Base-by-base conservation (phyloP, 768 basidiomycete genomes). In the Phylloporus sp. region DNA sequence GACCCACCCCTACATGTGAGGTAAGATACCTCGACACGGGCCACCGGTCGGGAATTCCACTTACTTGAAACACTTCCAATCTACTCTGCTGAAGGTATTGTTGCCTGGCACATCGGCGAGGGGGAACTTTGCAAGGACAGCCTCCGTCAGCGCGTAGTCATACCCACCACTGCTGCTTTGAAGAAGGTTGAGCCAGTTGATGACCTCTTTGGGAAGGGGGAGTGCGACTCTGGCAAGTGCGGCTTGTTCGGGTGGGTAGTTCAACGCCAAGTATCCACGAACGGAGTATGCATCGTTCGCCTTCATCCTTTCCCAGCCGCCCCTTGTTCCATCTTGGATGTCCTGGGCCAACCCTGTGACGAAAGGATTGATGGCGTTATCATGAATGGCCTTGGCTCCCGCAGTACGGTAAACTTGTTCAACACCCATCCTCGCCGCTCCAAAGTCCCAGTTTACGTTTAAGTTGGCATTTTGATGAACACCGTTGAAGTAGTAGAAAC, bases 151-250 rank as follows among this genome's bases (percentile, higher is more conserved):
- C 16, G 63, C 63, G 0, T 63, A 62, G 49, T 76, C 71, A 52
- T 67, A 76, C 54, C 57, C 63, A 2, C 66, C 66, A 4, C 63
- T 62, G 20, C 55, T 60, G 13, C 58, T 61, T 39, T 62, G 67
- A 13, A 75, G 67, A 5, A 68, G 70, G 45, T 71, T 45, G 6
- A 47, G 46, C 59, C 59, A 76, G 52, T 72, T 68, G 26, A 73
- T 54, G 12, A 68, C 58, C 20, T 54, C 44, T 32, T 1, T 56
- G 7, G 56, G 27, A 44, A 63, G 62, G 15, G 57, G 55, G 6
- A 32, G 39, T 8, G 53, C 47, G 11, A n/a, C n/a, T n/a, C n/a
- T n/a, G 67, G 59, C 20, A 66, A 46, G 0, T 45, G 22, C 29
- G n/a, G 46, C 66, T 65, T n/a, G n/a, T n/a, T n/a, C n/a, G 12